A percentile compares a stretch with the other conserved stretches of the same genome.
Conservation (phyloP, 768 basidiomycete genomes). For the Artomyces pyxidatus region DNA sequence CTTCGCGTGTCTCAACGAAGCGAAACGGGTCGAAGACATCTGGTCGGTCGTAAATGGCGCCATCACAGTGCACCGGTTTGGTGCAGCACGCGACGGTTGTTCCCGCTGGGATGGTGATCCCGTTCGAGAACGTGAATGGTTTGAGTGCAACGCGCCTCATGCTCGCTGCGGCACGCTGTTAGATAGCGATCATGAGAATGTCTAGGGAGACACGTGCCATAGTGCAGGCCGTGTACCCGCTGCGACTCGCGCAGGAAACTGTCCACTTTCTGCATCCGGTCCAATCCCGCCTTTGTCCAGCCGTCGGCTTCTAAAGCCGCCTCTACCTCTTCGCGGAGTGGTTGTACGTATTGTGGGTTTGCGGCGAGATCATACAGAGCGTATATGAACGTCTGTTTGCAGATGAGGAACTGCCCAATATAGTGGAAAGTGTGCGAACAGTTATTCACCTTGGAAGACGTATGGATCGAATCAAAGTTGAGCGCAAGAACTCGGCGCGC, state of each 20-base stretch:
- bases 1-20: slow-evolving; percentile 32
- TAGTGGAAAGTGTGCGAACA: not conserved
- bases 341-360: slow-evolving; percentile 20
- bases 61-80: slow-evolving; percentile 18
- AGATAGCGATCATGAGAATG: not conserved
- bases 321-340: slow-evolving; percentile 26
- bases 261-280: slow-evolving; percentile 26
- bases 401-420: not conserved
- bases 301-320: slow-evolving; percentile 16
- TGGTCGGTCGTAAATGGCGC: slow-evolving; percentile 16
- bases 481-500: slow-evolving; percentile 18
- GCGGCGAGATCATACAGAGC: slow-evolving; percentile 24
- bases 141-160: slow-evolving; percentile 22
- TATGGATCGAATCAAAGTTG: slow-evolving; percentile 27
- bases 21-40: slow-evolving; percentile 39
- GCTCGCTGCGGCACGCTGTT: slow-evolving; percentile 1
- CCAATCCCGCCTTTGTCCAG: slow-evolving; percentile 23
- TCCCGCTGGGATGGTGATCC: slow-evolving; percentile 21
- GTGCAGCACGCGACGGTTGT: slow-evolving; percentile 16
- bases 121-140: slow-evolving; percentile 29
- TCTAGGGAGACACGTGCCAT: slow-evolving; percentile 13
- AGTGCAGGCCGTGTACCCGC: slow-evolving; percentile 18
- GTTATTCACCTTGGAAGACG: slow-evolving; percentile 18
- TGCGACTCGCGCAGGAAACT: slow-evolving; percentile 27
- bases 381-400: slow-evolving; percentile 19